Base-by-base conservation (phyloP, 129 eudicot genomes). In the Cynara cardunculus region DNA sequence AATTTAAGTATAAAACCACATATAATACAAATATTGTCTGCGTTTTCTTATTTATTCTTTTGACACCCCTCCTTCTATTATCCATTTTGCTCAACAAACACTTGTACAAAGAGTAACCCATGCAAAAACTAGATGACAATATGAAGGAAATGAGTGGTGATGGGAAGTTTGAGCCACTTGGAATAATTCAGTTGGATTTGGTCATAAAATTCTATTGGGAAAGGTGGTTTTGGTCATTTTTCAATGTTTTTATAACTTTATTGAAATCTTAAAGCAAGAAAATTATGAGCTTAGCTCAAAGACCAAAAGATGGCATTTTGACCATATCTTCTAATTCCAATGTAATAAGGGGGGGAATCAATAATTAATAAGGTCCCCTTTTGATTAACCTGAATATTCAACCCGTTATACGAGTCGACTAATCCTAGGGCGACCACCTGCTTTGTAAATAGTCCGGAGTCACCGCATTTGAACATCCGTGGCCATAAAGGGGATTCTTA, bases 101-200 rank as follows among this genome's bases (percentile, higher is more conserved):
- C 19, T 46, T 18, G 65, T 56, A 56, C 24, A 56, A 56, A 18
- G 9, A 1, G 3, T n/a, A 34, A 34, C 78, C 46, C 81, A 77
- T 77, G 26, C 81, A 77, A 66, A 77, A 65, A 67, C 65, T 77
- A 77, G 10, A 66, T 39, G 81, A 77, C 74, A 77, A 77, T 77
- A 66, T 21, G 16, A 46, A 67, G 56, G 69, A 35, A 76, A 76
- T 34, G 80, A 78, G 81, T 78, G 75, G 81, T 68, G 81, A 78
- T 68, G 75, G 81, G 67, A 78, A 67, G 67, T 78, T 78, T 78
- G 74, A 44, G 74, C 75, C 30, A 78, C 74, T 68, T 68, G 81
- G 37, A 76, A 76, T 61, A 61, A 21, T 76, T 75, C 46, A 59
- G 64, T 25, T 75, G 62, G 31, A 56, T 75, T 49, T 75, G 69